Percentiles rank a stretch among this genome's conserved stretches.
These are phyloP conservation scores for Tillandsia leiboldiana DNA, from an alignment of 176 grass and related monocot genomes.

Conservation along the genomic window DNA sequence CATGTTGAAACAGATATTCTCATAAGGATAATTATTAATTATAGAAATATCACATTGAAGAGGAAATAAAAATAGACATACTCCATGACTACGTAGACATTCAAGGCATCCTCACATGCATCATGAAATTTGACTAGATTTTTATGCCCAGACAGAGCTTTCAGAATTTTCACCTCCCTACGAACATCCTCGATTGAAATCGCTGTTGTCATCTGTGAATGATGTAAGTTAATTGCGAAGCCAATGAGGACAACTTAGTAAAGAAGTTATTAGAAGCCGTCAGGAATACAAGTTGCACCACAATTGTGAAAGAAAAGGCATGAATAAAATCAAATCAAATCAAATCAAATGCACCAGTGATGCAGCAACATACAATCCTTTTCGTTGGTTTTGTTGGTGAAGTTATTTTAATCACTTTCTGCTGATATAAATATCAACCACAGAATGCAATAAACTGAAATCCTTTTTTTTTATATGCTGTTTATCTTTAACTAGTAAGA, in stretches of 20 bases:
- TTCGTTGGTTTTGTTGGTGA: background rate
- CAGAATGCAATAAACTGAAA: background rate
- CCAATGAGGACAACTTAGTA: background rate
- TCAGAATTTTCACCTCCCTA: conserved; percentile 97
- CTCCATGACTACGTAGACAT: conserved; percentile 99
- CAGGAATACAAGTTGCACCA: background rate
- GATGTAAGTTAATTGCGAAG: background rate
- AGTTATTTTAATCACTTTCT: background rate
- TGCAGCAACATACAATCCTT: background rate
- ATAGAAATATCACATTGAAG: conserved; percentile 10
- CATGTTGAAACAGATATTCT: background rate
- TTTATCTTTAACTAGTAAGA: background rate
- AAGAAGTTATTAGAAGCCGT: background rate
- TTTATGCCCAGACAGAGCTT: conserved; percentile 88
- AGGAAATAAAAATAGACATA: conserved; percentile 53
- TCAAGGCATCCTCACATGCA: conserved; percentile 99
- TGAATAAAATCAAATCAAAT: background rate
- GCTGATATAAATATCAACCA: background rate
- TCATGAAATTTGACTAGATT: conserved; percentile 99
- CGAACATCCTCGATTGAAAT: conserved; percentile 99
- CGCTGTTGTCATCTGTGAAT: conserved; percentile 92
- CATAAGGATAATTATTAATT: conserved; percentile 1
- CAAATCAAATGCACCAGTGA: background rate
- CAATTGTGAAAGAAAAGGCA: background rate
- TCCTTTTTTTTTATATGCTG: background rate